Percentiles rank a stretch among this genome's conserved stretches.
phyloP scores from a whole-genome alignment of 1,284 basidiomycete genomes.

The Sparassis latifolia region DNA sequence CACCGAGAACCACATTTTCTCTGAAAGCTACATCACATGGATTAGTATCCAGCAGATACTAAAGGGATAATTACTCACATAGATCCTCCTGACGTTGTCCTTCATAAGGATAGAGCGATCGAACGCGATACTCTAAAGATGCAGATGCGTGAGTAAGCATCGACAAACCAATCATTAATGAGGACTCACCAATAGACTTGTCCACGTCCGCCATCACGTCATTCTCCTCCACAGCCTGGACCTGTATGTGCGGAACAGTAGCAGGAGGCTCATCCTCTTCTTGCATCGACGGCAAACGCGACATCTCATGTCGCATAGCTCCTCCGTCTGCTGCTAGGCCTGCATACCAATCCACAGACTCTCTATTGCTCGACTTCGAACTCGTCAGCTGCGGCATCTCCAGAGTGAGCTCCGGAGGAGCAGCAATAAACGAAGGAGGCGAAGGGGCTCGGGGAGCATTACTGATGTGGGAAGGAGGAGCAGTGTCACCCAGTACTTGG shows the following conservation, averaged over 20 bases:
- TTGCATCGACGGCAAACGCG: constrained; percentile 49
- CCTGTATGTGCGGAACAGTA: constrained; percentile 46
- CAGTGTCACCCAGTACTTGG: constrained; percentile 69
- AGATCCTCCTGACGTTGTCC: constrained; percentile 86
- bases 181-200: constrained; percentile 45
- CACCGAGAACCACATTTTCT: constrained; percentile 75
- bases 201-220: constrained; percentile 80
- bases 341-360: constrained; percentile 90
- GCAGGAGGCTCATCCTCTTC: constrained; percentile 39
- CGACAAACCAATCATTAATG: not conserved
- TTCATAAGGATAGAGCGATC: constrained; percentile 79
- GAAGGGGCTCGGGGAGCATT: constrained; percentile 38
- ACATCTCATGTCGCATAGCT: constrained; percentile 25
- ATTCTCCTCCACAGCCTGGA: constrained; percentile 40
- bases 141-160: constrained; percentile 3
- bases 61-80: constrained; percentile 39
- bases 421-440: constrained; percentile 25
- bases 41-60: not conserved
- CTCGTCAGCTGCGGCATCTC: constrained; percentile 22
- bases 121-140: constrained; percentile 57
- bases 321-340: constrained; percentile 75
- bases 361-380: constrained; percentile 47
- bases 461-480: constrained; percentile 70
- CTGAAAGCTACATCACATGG: constrained; percentile 40
- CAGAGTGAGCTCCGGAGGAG: constrained; percentile 11